Base-by-base conservation (phyloP, 805 yeast species). In the Lachancea nothofagi region DNA sequence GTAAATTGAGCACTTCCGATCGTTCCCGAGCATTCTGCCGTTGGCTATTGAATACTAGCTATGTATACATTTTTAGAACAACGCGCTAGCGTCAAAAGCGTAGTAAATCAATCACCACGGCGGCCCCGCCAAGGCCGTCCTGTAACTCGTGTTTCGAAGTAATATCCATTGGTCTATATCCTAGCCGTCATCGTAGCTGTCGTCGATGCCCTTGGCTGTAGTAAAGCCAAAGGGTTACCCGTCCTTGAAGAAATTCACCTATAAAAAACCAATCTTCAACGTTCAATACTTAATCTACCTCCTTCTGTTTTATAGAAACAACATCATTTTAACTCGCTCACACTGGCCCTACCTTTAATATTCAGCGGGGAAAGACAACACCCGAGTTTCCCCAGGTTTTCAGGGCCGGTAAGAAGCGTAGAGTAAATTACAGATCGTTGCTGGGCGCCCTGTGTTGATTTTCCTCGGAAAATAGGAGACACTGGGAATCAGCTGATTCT, bases 391-490 rank as follows among this genome's bases (percentile, higher is more conserved):
- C 33, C 25, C 44, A 34, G 41, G 44, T 37, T 30, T 36, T 33
- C 19, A 21, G 42, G 42, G 37, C 19, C 33, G 37, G 42, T 25
- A 38, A 32, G 35, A 40, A 55, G 63, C 58, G 62, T 56, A 58
- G 63, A 59, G 32, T 9, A 23, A 46, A 52, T 42, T 25, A 21
- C 38, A 47, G 65, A 55, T 47, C 66, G 65, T 62, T 62, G 63
- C 66, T 63, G 67, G 67, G 67, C 67, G 64, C 67, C 67, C 50
- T 61, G 49, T 55, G 57, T 60, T 62, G 67, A 63, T 49, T 44
- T 29, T 38, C 41, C 40, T 46, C 42, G 35, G 28, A 35, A 24
- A 48, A 46, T 19, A 35, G 59, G 66, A 62, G 47, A 54, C 47
- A 53, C 53, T 49, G 65, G 69, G 67, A 62, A 62, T 62, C 68